Base-by-base conservation (phyloP, 2,329 filamentous ascomycete species). In the Scytalidium sp. region DNA sequence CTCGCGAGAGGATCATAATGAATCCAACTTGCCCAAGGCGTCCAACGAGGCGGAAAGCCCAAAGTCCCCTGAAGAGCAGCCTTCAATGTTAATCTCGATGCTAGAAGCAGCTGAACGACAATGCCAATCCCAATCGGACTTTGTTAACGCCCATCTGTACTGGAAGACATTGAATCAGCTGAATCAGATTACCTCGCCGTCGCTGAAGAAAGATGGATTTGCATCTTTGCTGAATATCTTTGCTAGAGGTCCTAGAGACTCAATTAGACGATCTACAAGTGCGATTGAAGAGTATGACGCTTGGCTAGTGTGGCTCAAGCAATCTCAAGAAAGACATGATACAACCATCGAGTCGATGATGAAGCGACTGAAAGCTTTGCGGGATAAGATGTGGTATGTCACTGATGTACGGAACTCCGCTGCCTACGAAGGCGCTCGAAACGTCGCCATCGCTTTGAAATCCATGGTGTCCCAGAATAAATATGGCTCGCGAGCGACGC, bases 311-410 rank as follows among this genome's bases (percentile, higher is more conserved):
- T 91, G 87, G 81, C 76, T 95, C 19, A 90, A 90, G 62, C 88
- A 90, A 58, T 90, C 86, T 20, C 85, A 93, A 60, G 87, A 90
- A 60, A 81, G 87, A 3, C 84, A 91, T 43, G 89, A 93, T 60
- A 79, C 78, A 2, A 79, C 83, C 11, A 85, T 92, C 29, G 86
- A 90, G 39, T 77, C 82, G 4, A 88, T 90, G 81, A 87, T 90
- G 77, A 76, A 78, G 51, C 82, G 83, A 4, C 76, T 94, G 32
- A 82, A 85, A 50, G 84, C 87, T 19, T 76, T 97, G 36, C 83
- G 94, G 40, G 89, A 96, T 66, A 97, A 97, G 75, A 96, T 97
- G 89, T 99, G 94, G 94, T 99, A 96, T 66, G 88, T 94, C 52
- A 93, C 89, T 1, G 91, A 97, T 66, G 92, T 97, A 22, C 87